phyloP scores from a whole-genome alignment of 2,329 filamentous ascomycete genomes.

The Fusarium nelsonii region DNA sequence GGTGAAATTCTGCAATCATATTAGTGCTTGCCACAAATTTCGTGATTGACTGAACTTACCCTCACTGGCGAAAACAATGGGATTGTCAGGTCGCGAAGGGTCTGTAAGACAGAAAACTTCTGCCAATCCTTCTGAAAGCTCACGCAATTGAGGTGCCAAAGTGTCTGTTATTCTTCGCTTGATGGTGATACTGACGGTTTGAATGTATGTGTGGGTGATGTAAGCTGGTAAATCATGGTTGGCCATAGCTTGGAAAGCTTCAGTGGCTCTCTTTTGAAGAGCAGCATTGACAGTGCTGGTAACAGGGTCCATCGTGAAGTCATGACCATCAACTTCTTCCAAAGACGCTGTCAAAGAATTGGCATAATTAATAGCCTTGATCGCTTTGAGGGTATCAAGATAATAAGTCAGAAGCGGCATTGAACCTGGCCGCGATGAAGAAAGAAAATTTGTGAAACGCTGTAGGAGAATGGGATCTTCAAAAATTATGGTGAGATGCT shows the following conservation, averaged over 20 bases:
- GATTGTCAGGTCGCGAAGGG: constrained; percentile 78
- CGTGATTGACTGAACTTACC: constrained; percentile 57
- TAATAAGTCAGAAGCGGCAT: constrained; percentile 78
- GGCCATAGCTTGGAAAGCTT: constrained; percentile 73
- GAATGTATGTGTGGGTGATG: constrained; percentile 75
- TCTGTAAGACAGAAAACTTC: constrained; percentile 84
- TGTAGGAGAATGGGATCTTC: constrained; percentile 71
- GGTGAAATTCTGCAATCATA: constrained; percentile 71
- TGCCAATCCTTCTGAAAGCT: constrained; percentile 79
- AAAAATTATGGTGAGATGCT: constrained; percentile 75
- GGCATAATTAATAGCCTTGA: constrained; percentile 77
- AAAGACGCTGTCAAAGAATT: constrained; percentile 75
- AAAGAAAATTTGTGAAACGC: constrained; percentile 76
- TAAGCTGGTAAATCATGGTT: constrained; percentile 78
- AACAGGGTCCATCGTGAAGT: constrained; percentile 65
- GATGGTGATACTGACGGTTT: constrained; percentile 77
- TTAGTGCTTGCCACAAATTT: not conserved
- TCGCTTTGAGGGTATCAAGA: constrained; percentile 76
- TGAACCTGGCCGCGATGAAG: constrained; percentile 69
- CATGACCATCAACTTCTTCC: constrained; percentile 65
- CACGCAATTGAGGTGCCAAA: constrained; percentile 71
- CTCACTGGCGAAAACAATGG: constrained; percentile 82
- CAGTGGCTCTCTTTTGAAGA: constrained; percentile 72
- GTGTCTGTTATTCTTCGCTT: constrained; percentile 76
- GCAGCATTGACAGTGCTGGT: constrained; percentile 67